A percentile compares a stretch with the other conserved stretches of the same genome.
phyloP scores from a whole-genome alignment of 805 yeast genomes.

The Lachancea fermentati region DNA sequence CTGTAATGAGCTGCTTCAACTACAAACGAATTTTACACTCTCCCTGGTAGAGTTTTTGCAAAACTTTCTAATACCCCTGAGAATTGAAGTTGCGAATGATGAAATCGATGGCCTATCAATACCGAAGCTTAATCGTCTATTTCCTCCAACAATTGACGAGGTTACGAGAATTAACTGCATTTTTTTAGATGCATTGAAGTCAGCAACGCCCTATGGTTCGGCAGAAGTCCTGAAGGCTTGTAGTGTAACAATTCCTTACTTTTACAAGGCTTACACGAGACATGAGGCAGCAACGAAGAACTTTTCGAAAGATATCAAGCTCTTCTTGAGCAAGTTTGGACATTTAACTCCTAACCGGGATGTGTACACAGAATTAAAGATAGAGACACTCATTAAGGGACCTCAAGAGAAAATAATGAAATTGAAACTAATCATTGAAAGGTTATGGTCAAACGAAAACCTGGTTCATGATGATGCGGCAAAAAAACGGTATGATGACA shows the following conservation, averaged over 20 bases:
- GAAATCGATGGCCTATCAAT: conserved; percentile 51
- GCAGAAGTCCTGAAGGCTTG: conserved; percentile 75
- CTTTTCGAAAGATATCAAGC: conserved; percentile 44
- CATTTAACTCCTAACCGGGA: conserved; percentile 24
- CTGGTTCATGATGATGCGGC: conserved; percentile 26
- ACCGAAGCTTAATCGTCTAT: conserved; percentile 63
- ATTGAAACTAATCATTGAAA: conserved; percentile 58
- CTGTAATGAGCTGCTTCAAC: conserved; percentile 57
- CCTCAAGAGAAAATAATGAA: conserved; percentile 63
- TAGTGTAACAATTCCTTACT: conserved; percentile 79
- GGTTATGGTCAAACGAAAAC: conserved; percentile 47
- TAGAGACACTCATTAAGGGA: conserved; percentile 59
- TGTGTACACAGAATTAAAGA: conserved; percentile 43
- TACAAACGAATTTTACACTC: conserved; percentile 72
- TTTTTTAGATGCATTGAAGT: conserved; percentile 64
- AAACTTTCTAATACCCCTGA: conserved; percentile 68
- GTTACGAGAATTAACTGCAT: conserved; percentile 85
- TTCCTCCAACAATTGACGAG: conserved; percentile 95
- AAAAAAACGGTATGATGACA: conserved; percentile 43
- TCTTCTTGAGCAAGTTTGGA: conserved; percentile 37
- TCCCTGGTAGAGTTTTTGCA: conserved; percentile 71
- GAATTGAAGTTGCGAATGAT: conserved; percentile 60
- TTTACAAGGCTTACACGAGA: conserved; percentile 86
- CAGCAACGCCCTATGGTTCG: conserved; percentile 65
- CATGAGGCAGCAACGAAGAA: conserved; percentile 87